Evolutionary conservation across 495 filamentous ascomycete species (phyloP).

Genomic region (Rhizodiscina lignyota): DNA sequence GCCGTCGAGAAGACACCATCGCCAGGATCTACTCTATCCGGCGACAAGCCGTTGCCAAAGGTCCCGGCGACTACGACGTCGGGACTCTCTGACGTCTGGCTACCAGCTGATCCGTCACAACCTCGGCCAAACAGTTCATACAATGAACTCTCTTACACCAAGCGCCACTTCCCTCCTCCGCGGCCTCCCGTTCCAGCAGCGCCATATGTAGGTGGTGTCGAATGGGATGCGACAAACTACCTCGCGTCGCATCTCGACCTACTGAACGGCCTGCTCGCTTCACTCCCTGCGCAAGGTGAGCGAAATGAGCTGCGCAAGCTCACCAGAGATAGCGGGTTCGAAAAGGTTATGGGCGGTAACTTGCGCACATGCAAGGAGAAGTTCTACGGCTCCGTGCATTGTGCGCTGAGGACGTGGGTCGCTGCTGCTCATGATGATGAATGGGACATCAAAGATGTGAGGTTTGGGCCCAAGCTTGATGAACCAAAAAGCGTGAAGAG

Average conservation of each 20-base stretch:
- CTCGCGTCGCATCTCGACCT: conserved; percentile 84
- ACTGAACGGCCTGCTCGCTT: conserved; percentile 80
- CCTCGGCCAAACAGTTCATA: too few relatives aligned
- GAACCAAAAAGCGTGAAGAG: conserved; percentile 24
- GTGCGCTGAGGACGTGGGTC: conserved; percentile 78
- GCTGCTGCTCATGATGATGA: conserved; percentile 71
- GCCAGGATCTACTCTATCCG: too few relatives aligned
- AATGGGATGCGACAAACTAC: conserved; percentile 98
- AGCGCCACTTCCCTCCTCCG: conserved; percentile 69
- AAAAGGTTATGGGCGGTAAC: conserved; percentile 71
- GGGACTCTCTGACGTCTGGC: too few relatives aligned
- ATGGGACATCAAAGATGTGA: conserved; percentile 67
- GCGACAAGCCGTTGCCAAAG: conserved; percentile 18
- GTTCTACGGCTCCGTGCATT: conserved; percentile 83
- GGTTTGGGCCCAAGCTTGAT: conserved; percentile 24
- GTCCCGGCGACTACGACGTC: conserved; percentile 15
- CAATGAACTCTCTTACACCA: too few relatives aligned
- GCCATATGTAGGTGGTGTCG: conserved; percentile 92
- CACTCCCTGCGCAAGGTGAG: conserved; percentile 49
- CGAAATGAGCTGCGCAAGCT: conserved; percentile 66
- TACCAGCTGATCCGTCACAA: too few relatives aligned
- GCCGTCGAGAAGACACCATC: conserved; percentile 11
- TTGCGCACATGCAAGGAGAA: conserved; percentile 92
- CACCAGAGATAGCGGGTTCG: conserved; percentile 73
- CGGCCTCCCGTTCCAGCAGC: conserved; percentile 84